Percentiles rank a stretch among this genome's conserved stretches.
Evolutionary conservation across 768 basidiomycete genomes (phyloP).

Genomic region (Mrakia frigida): DNA sequence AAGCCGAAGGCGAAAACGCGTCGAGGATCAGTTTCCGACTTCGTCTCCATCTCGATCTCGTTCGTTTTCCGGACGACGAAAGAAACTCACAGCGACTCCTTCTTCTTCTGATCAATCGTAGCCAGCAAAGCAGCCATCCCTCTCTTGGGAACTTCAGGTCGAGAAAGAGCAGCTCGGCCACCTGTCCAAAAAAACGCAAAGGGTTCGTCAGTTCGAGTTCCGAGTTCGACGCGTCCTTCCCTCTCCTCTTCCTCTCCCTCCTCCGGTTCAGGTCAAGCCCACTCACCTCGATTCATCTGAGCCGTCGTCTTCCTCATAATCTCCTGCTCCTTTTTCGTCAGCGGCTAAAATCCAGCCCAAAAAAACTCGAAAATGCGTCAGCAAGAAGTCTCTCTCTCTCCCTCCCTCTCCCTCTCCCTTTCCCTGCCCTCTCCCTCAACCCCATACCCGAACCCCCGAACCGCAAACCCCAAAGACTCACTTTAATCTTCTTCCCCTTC

Average conservation of each 20-base stretch:
- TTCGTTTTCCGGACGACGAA: not conserved
- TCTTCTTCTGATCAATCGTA: not conserved
- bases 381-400: too few species aligned
- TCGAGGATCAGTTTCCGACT: too few species aligned
- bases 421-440: too few species aligned
- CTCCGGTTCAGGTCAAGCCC: not conserved
- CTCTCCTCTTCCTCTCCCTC: not conserved
- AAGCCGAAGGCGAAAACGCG: not conserved
- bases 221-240: not conserved
- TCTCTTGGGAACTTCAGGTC: not conserved
- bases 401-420: too few species aligned
- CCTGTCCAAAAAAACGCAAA: not conserved
- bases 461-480: not conserved
- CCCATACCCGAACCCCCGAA: too few species aligned
- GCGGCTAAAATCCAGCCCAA: not conserved
- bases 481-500: not conserved
- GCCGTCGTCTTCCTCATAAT: constrained; percentile 4
- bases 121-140: constrained; percentile 9
- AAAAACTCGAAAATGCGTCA: not conserved
- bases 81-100: not conserved
- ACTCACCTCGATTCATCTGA: constrained; percentile 22
- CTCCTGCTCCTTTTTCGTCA: constrained; percentile 22
- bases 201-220: not conserved
- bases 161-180: not conserved
- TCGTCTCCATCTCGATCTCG: not conserved